Evolutionary conservation across 2,329 filamentous ascomycete species (phyloP), one percentile per base, ranked within the genome.

Genomic region (Gaeumannomyces sp.): DNA sequence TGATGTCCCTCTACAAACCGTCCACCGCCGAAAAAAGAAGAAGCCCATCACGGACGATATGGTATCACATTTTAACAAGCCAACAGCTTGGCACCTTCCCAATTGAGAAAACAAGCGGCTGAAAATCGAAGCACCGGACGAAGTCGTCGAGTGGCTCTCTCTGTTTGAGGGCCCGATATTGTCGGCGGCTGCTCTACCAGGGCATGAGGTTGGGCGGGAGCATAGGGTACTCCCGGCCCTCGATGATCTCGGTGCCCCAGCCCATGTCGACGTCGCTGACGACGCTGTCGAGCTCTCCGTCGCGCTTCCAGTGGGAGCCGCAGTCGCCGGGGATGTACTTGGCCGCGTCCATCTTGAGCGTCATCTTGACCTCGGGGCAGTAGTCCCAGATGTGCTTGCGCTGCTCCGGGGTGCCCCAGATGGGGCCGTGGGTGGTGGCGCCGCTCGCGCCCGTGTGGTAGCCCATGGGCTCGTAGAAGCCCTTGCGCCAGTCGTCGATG

Each of bases 301-400:
- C 70, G 11, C 80, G 72, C 75, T 82, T 83, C 81, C 81, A 84
- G 53, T 73, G 72, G 5, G 72, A 69, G 50, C 77, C 72, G 67
- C 81, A 84, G 10, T 76, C 69, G 8, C 82, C 82, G 1, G 81
- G 81, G 6, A 85, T 78, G 66, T 77, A 83, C 66, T 78, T 75
- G 59, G 80, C 81, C 8, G 78, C 79, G 67, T 85, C 82, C 83
- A 86, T 85, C 62, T 75, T 74, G 33, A 86, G 71, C 60, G 79
- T 83, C 77, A 85, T 82, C 76, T 85, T 85, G 35, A 86, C 77
- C 71, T 86, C 84, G 1, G 84, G 84, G 66, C 83, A 85, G 71
- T 85, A 85, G 33, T 79, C 76, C 79, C 81, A 85, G 58, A 85
- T 80, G 66, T 84, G 79, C 66, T 77, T 76, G 31, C 84, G 75